Conservation (phyloP, 1,284 basidiomycete genomes). For the Flammula alnicola region DNA sequence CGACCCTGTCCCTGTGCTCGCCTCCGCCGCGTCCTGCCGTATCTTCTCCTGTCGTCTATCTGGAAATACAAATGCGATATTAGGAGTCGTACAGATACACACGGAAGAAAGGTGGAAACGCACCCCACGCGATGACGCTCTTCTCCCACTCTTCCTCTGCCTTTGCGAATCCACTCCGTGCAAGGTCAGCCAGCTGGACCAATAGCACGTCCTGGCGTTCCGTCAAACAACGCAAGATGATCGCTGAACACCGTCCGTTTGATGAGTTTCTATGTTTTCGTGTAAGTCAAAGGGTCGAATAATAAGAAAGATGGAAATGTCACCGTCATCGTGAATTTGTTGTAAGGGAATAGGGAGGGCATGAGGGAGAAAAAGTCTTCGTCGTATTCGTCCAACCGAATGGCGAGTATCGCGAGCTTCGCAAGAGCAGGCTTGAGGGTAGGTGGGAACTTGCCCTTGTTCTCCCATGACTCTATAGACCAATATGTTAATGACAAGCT, state of each 20-base stretch:
- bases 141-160: conserved; percentile 78
- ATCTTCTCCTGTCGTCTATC: conserved; percentile 67
- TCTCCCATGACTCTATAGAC: conserved; percentile 65
- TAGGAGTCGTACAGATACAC: no score
- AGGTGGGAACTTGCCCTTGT: conserved; percentile 89
- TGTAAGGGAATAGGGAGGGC: conserved; percentile 90
- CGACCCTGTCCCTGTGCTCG: conserved; percentile 33
- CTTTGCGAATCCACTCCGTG: conserved; percentile 65
- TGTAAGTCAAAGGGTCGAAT: background rate
- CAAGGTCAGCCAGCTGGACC: conserved; percentile 59
- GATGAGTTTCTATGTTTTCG: conserved; percentile 73
- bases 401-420: conserved; percentile 77
- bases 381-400: conserved; percentile 86
- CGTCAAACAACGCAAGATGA: conserved; percentile 63
- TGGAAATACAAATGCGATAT: conserved; percentile 34
- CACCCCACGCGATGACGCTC: conserved; percentile 68
- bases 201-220: conserved; percentile 69
- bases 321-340: conserved; percentile 86
- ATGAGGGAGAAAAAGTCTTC: conserved; percentile 91
- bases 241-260: conserved; percentile 78
- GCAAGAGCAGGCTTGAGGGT: conserved; percentile 76
- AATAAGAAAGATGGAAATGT: conserved; percentile 10
- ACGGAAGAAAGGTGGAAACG: conserved; percentile 26
- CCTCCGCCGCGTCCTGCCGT: conserved; percentile 46
- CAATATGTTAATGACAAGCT: no score